phyloP scores from a whole-genome alignment of 2,329 filamentous ascomycete species.

The Berkeleyomyces rouxiae region DNA sequence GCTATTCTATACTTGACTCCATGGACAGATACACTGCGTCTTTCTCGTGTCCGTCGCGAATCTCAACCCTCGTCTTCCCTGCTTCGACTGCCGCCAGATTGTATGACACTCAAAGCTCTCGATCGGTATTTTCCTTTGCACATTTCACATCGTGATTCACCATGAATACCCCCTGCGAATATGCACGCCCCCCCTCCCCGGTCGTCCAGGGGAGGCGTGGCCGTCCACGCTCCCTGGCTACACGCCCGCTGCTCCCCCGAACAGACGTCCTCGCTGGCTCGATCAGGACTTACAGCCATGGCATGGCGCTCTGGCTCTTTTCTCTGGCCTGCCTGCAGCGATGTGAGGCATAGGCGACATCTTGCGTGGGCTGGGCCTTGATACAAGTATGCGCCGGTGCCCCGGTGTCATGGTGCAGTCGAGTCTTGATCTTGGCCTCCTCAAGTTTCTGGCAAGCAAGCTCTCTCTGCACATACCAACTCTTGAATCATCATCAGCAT shows the following conservation, averaged over 20 bases:
- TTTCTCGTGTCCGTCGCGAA: not conserved
- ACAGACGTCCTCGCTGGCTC: no score
- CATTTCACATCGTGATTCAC: no score
- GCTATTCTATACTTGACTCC: no score
- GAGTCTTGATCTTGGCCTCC: not conserved
- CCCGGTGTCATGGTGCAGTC: not conserved
- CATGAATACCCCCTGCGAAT: not conserved
- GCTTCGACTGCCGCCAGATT: not conserved
- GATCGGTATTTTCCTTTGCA: no score
- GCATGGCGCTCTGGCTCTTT: not conserved
- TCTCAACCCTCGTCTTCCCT: not conserved
- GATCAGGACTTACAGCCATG: not conserved
- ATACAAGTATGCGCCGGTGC: not conserved
- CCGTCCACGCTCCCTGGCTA: not conserved
- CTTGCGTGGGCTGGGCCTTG: not conserved
- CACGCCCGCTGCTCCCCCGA: not conserved
- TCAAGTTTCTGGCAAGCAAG: slow-evolving; percentile 2
- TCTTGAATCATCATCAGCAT: not conserved
- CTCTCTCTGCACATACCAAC: not conserved
- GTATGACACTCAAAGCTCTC: no score
- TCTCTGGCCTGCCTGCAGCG: not conserved
- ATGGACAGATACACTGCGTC: not conserved
- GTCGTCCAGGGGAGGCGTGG: no score
- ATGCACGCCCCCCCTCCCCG: not conserved
- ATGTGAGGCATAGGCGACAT: not conserved